These are phyloP conservation scores for Lichtheimia ramosa DNA, from an alignment of 371 early-diverging fungal species.

Conservation along the genomic window DNA sequence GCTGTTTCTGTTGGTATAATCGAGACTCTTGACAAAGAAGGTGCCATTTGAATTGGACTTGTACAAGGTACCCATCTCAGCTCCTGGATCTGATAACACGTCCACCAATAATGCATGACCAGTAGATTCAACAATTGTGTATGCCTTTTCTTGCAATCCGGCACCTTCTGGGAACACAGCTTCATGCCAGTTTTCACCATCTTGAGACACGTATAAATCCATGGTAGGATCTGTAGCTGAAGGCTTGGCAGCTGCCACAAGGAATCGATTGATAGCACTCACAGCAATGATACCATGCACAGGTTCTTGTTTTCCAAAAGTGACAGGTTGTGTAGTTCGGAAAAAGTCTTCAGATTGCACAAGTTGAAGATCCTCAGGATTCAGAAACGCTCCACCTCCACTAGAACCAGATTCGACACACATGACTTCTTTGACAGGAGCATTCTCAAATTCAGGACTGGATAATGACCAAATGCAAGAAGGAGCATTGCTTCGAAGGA, in stretches of 20 bases:
- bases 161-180: slow-evolving; percentile 61
- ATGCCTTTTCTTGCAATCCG: slow-evolving; percentile 54
- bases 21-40: slow-evolving; percentile 75
- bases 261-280: slow-evolving; percentile 62
- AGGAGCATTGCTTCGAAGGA: slow-evolving; percentile 53
- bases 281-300: slow-evolving; percentile 63
- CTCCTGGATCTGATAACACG: slow-evolving; percentile 42
- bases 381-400: slow-evolving; percentile 27
- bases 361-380: slow-evolving; percentile 50
- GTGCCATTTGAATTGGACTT: slow-evolving; percentile 90
- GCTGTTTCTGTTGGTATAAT: slow-evolving; percentile 76
- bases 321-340: slow-evolving; percentile 47
- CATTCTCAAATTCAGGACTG: slow-evolving; percentile 48
- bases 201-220: slow-evolving; percentile 58
- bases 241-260: slow-evolving; percentile 69
- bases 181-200: slow-evolving; percentile 65
- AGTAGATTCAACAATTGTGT: slow-evolving; percentile 79
- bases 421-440: slow-evolving; percentile 59
- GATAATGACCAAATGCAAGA: slow-evolving; percentile 74
- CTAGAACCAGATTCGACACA: slow-evolving; percentile 52
- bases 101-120: slow-evolving; percentile 66
- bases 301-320: slow-evolving; percentile 45
- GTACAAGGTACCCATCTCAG: slow-evolving; percentile 72
- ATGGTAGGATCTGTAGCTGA: slow-evolving; percentile 41
- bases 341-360: slow-evolving; percentile 69